These are phyloP conservation scores for Hypsizygus ulmarius DNA, from an alignment of 1,284 basidiomycete genomes.

Conservation along the genomic window DNA sequence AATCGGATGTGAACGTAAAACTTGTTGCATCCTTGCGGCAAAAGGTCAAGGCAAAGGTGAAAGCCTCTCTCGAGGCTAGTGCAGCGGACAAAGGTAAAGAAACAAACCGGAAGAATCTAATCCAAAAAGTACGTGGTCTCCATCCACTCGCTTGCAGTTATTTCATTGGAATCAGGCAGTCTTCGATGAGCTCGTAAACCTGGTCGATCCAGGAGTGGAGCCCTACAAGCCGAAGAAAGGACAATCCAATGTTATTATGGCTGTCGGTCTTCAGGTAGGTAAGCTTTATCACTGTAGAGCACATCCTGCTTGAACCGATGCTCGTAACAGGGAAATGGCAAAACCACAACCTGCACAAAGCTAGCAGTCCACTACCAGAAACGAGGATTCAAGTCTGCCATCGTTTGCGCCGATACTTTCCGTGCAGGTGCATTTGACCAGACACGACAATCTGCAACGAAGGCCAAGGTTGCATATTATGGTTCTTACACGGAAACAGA, in stretches of 20 bases:
- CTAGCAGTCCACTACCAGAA: slow-evolving; percentile 97
- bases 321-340: slow-evolving; percentile 83
- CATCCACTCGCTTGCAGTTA: slow-evolving; percentile 1
- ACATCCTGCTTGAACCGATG: slow-evolving; percentile 8
- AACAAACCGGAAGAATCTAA: slow-evolving; percentile 77
- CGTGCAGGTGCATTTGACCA: slow-evolving; percentile 99
- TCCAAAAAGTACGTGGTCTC: slow-evolving; percentile 74
- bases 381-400: slow-evolving; percentile 95
- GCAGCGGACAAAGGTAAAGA: slow-evolving; percentile 76
- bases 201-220: slow-evolving; percentile 94
- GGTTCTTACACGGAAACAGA: slow-evolving; percentile 99
- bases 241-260: slow-evolving; percentile 95
- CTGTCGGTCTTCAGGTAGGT: slow-evolving; percentile 87
- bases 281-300: slow-evolving; percentile 5
- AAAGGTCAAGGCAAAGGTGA: slow-evolving; percentile 88
- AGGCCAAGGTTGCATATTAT: slow-evolving; percentile 99
- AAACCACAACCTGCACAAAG: slow-evolving; percentile 98
- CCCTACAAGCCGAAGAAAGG: slow-evolving; percentile 98
- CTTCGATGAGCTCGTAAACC: slow-evolving; percentile 92
- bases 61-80: slow-evolving; percentile 68
- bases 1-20: slow-evolving; percentile 98
- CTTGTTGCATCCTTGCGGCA: slow-evolving; percentile 85
- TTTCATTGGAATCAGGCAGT: slow-evolving; percentile 65
- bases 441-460: slow-evolving; percentile 92
- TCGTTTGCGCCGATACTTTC: slow-evolving; percentile 99